Base-by-base conservation (phyloP, 2,329 filamentous ascomycete genomes). In the Calonectria pteridis region DNA sequence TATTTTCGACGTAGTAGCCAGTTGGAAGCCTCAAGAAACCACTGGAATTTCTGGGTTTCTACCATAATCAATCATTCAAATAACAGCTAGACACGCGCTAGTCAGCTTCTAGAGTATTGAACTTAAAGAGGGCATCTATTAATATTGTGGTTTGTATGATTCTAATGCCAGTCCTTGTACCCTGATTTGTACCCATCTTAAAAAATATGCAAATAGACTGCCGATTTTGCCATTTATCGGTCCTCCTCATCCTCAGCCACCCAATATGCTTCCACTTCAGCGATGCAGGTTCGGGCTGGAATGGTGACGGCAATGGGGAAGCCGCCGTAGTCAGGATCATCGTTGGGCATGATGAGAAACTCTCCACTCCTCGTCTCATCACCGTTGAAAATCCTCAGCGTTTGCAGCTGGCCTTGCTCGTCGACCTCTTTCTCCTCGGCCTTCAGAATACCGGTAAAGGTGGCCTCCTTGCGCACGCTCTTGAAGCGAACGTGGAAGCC, bases 221-320 rank as follows among this genome's bases (percentile, higher is more conserved):
- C 16, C 10, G 29, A n/a, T 9, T n/a, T 6, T 16, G 3, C 0
- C 9, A 13, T 65, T 65, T 69, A 80, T 50, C 78, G 72, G 6
- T 81, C 75, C 1, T 81, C 75, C 50, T 83, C 78, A 35, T 80
- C 75, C 73, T 84, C 81, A 0, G 76, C 74, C 7, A 83, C 75
- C 71, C 77, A 82, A 75, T 87, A 87, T 0, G 83, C 82, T 51
- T 86, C 81, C 6, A 85, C 80, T 64, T 87, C 83, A 0, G 86
- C 87, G 73, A 89, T 86, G 55, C 83, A 85, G 3, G 89, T 91
- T 68, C 85, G 80, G 0, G 88, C 87, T 1, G 89, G 89, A 37
- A 90, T 87, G 0, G 88, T 91, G 1, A 91, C 86, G 31, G 85
- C 86, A 37, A 90, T 91, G 0, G 88, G 88, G 71, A 90, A 90